These are phyloP conservation scores for Botrytis elliptica DNA, from an alignment of 2,329 filamentous ascomycete species.

Conservation along the genomic window DNA sequence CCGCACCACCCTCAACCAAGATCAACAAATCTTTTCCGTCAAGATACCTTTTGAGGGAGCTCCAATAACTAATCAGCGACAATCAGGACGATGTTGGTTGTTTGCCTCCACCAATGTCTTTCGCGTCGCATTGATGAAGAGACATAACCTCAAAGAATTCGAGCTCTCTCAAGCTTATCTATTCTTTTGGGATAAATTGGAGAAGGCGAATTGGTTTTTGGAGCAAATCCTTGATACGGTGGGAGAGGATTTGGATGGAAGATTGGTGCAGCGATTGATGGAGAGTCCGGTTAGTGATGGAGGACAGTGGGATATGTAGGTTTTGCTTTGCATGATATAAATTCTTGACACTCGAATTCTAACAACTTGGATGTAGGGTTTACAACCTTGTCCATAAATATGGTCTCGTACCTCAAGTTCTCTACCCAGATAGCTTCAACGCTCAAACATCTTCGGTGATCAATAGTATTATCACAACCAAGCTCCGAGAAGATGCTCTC, in stretches of 20 bases:
- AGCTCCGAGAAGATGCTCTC: slow-evolving; percentile 83
- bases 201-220: slow-evolving; percentile 87
- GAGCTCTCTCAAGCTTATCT: slow-evolving; percentile 86
- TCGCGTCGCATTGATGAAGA: slow-evolving; percentile 82
- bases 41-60: slow-evolving; percentile 78
- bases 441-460: slow-evolving; percentile 68
- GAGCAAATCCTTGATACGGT: slow-evolving; percentile 78
- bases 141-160: slow-evolving; percentile 73
- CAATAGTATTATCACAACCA: slow-evolving; percentile 74
- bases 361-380: slow-evolving; percentile 47
- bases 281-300: slow-evolving; percentile 72
- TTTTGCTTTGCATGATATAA: neutral
- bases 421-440: slow-evolving; percentile 83
- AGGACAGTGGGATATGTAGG: slow-evolving; percentile 79
- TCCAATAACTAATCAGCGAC: slow-evolving; percentile 81
- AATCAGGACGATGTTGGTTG: slow-evolving; percentile 84
- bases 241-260: slow-evolving; percentile 65
- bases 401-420: slow-evolving; percentile 75
- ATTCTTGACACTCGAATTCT: neutral
- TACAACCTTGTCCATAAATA: slow-evolving; percentile 84
- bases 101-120: slow-evolving; percentile 92
- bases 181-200: slow-evolving; percentile 93
- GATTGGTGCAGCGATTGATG: slow-evolving; percentile 70
- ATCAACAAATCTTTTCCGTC: slow-evolving; percentile 81
- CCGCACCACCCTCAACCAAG: slow-evolving; percentile 59